Evolutionary conservation across 306 rosid genomes (phyloP).

Genomic region (Vigna reflexopilosa): DNA sequence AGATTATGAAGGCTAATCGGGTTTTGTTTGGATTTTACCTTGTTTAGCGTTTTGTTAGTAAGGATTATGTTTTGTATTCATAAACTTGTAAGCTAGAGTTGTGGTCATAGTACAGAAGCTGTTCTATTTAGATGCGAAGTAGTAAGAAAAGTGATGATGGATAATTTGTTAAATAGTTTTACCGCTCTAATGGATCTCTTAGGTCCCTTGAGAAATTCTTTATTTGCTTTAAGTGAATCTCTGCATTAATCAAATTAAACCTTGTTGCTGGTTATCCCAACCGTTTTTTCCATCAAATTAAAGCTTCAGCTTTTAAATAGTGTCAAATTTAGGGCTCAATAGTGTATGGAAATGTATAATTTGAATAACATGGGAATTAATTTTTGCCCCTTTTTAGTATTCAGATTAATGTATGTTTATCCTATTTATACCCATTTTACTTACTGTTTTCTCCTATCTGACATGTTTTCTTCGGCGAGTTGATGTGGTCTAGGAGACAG

Average conservation of each 20-base stretch:
- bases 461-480: too few relatives aligned
- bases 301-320: background rate
- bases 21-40: slow-evolving; percentile 28
- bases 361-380: too few relatives aligned
- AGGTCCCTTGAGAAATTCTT: background rate
- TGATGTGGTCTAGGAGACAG: too few relatives aligned
- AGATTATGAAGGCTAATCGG: slow-evolving; percentile 75
- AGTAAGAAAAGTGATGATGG: slow-evolving; percentile 21
- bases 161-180: slow-evolving; percentile 37
- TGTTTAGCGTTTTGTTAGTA: slow-evolving; percentile 34
- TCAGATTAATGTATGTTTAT: too few relatives aligned
- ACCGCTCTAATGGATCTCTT: background rate
- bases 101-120: slow-evolving; percentile 33
- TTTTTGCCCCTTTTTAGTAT: too few relatives aligned
- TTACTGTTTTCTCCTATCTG: too few relatives aligned
- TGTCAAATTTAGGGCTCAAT: too few relatives aligned
- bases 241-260: slow-evolving; percentile 1
- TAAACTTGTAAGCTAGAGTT: slow-evolving; percentile 24
- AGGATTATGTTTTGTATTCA: slow-evolving; percentile 35
- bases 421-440: too few relatives aligned
- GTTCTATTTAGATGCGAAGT: slow-evolving; percentile 14
- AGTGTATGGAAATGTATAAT: too few relatives aligned
- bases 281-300: background rate
- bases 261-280: background rate
- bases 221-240: background rate